Percentiles rank a stretch among this genome's conserved stretches.
Conservation (phyloP, 2,329 filamentous ascomycete genomes). For the Ceratocystis variospora region DNA sequence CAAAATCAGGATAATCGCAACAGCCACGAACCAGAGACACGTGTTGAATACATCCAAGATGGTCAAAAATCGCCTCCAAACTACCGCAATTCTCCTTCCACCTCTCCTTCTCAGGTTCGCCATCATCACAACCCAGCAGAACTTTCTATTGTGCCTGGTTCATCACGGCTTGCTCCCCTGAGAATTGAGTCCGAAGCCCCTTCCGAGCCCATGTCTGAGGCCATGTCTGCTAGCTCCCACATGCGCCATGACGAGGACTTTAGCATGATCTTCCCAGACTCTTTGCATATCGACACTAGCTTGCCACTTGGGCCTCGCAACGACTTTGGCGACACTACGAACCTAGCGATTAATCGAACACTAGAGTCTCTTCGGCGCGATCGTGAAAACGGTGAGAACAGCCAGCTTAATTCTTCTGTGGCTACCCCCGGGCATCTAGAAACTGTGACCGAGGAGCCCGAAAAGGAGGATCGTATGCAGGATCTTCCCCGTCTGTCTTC, state of each 20-base stretch:
- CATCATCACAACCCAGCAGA: neutral
- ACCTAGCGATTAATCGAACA: constrained; percentile 42
- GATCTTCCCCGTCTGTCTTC: constrained; percentile 7
- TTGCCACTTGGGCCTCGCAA: constrained; percentile 28
- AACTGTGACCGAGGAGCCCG: constrained; percentile 9
- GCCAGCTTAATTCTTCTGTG: neutral
- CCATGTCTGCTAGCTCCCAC: constrained; percentile 16
- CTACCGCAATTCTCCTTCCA: neutral
- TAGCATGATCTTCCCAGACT: constrained; percentile 46
- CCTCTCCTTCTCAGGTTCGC: neutral
- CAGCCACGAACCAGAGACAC: neutral
- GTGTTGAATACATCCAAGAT: too few species aligned
- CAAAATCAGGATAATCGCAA: neutral
- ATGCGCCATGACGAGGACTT: constrained; percentile 33
- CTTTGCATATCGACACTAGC: constrained; percentile 36
- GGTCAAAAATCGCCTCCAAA: too few species aligned
- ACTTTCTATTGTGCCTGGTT: neutral
- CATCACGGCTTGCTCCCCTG: neutral
- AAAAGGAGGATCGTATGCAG: neutral
- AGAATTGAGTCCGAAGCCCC: constrained; percentile 5
- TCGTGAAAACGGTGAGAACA: constrained; percentile 6
- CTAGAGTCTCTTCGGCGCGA: constrained; percentile 30
- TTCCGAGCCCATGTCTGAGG: constrained; percentile 9
- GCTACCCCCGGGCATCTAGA: neutral
- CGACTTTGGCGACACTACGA: constrained; percentile 43